Base-by-base conservation (phyloP, 805 yeast species). In the Lipomyces starkeyi region DNA sequence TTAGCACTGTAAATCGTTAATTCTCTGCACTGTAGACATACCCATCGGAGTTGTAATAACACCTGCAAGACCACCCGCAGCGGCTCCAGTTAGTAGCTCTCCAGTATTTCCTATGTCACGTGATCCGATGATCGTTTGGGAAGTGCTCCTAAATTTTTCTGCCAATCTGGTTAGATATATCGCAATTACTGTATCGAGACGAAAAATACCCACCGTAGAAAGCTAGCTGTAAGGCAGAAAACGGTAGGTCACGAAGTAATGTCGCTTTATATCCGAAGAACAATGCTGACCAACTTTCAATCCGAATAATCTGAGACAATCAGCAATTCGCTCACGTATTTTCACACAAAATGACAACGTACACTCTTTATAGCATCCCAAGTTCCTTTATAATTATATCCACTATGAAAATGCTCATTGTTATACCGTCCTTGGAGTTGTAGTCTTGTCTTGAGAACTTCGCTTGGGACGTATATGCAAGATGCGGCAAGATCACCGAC, bases 251-350 rank as follows among this genome's bases (percentile, higher is more conserved):
- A 71, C 99, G 85, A 25, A 90, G 86, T 68, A 95, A 80, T 0
- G 99, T 95, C 34, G 98, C 98, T 78, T 91, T 93, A 80, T 94
- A 95, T 0, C 99, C 99, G 77, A 86, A 91, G 67, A 91, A 90
- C 70, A 95, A 82, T 0, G 98, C 88, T 13, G 83, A 80, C 59
- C 83, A 77, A 11, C 98, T 98, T 80, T 95, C 99, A 0, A 79
- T 80, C 62, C 81, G 80, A 0, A 86, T 79, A 2, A 95, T 89
- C 72, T 69, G 49, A 20, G 17, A 11, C 14, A 54, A 34, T 53
- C 61, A 53, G 40, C 20, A 55, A 58, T 37, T 53, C 29, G 6
- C 34, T 20, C 34, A 11, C 17, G n/a, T 20, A 52, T n/a, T 20
- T 9, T 34, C 8, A 29, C 29, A 35, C 13, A 8, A 29, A 6